Base-by-base conservation (phyloP, 108 stramenopile genomes). In the Nannochloropsis granulata region DNA sequence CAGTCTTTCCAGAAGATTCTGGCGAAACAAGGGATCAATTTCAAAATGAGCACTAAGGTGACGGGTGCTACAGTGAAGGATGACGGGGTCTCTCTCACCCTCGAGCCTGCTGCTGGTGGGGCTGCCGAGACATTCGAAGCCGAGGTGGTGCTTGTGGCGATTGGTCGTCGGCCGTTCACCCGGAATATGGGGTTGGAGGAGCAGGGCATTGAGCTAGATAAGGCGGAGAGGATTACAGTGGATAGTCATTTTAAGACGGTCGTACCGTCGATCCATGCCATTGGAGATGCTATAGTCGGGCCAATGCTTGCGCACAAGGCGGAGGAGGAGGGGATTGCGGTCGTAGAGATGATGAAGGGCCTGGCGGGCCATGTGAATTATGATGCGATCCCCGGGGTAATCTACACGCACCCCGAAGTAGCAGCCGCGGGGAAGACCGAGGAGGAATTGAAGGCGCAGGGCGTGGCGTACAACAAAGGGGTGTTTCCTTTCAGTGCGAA, bases 231-330 rank as follows among this genome's bases (percentile, higher is more conserved):
- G 44, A 94, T 99, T 87, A 93, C 95, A 85, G 97, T 99, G 1
- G 96, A 99, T 93, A 90, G 91, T 82, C 97, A 99, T 87, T 98
- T 99, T 91, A 90, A 92, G 79, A 97, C 97, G 45, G 92, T 92
- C 43, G 95, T 99, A 11, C 97, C 97, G 23, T 91, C 88, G 44
- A 92, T 99, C 78, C 98, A 93, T 86, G 98, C 98, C 80, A 97
- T 98, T 89, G 98, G 97, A 80, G 97, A 98, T 89, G 94, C 93
- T 84, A 97, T 99, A 85, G 94, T 96, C 85, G 99, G 99, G n/a
- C 97, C 99, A 82, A 99, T 99, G 99, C 91, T 99, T 79, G 99
- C 99, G 12, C 99, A 99, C 94, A 99, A 99, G 93, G 99, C 99
- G 24, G 99, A 99, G 91, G 97, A 99, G 88, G 99, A 99, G 88